Conservation (phyloP, 768 basidiomycete species). For the Boletus subparvulus region DNA sequence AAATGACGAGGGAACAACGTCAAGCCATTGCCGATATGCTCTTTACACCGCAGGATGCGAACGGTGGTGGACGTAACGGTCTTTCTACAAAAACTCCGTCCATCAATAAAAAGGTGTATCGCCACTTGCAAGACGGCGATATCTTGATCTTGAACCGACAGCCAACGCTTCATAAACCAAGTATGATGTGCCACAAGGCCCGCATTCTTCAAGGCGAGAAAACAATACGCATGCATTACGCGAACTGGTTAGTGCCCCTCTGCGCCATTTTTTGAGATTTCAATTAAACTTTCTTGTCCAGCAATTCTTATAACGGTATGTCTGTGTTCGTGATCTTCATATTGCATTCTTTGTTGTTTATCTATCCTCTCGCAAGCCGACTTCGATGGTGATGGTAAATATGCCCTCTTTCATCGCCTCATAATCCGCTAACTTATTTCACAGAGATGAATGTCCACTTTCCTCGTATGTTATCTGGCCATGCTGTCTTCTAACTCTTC, state of each 20-base stretch:
- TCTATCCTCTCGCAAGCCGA: conserved; percentile 52
- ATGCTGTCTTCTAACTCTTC: not conserved
- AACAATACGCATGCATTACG: conserved; percentile 99
- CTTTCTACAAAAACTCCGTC: conserved; percentile 75
- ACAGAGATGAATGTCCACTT: conserved; percentile 99
- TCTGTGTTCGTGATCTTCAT: conserved; percentile 5
- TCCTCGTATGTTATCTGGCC: conserved; percentile 64
- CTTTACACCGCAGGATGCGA: conserved; percentile 81
- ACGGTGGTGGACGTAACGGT: conserved; percentile 45
- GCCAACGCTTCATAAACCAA: conserved; percentile 97
- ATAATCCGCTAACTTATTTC: conserved; percentile 4
- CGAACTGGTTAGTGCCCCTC: conserved; percentile 77
- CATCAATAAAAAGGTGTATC: conserved; percentile 95
- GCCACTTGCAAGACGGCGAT: conserved; percentile 93
- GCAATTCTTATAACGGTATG: conserved; percentile 96
- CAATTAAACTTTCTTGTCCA: conserved; percentile 35
- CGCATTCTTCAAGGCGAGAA: conserved; percentile 93
- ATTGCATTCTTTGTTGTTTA: conserved; percentile 6
- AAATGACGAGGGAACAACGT: conserved; percentile 82
- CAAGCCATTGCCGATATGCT: conserved; percentile 95
- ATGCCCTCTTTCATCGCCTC: not conserved
- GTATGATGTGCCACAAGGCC: conserved; percentile 99
- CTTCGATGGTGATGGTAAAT: conserved; percentile 86
- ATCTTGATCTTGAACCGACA: conserved; percentile 95
- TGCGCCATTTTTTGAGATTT: not conserved